Conservation (phyloP, 2,329 filamentous ascomycete species). For the Didymellaceae sp. region DNA sequence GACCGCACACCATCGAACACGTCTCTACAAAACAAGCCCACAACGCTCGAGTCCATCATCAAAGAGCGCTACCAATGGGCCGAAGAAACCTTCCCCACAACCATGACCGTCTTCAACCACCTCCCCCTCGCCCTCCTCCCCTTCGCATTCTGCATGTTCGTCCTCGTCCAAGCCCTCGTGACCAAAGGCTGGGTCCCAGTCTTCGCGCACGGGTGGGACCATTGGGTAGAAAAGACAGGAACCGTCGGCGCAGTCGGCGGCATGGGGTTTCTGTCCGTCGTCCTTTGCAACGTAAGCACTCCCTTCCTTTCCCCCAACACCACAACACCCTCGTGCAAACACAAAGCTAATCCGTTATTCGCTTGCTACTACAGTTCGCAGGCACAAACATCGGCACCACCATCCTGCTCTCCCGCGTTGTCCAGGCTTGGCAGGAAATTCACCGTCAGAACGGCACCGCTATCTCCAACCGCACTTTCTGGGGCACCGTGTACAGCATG, state of each 20-base stretch:
- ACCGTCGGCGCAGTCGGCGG: slow-evolving; percentile 72
- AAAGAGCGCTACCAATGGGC: slow-evolving; percentile 61
- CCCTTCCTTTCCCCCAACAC: too few species aligned
- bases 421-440: slow-evolving; percentile 72
- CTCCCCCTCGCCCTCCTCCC: slow-evolving; percentile 72
- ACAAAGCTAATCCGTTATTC: not conserved
- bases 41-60: slow-evolving; percentile 62
- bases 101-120: slow-evolving; percentile 68
- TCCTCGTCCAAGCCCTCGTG: slow-evolving; percentile 74
- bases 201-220: slow-evolving; percentile 75
- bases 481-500: slow-evolving; percentile 77
- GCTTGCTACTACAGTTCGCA: slow-evolving; percentile 71
- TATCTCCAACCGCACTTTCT: slow-evolving; percentile 71
- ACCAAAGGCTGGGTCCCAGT: slow-evolving; percentile 77
- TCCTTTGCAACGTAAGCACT: slow-evolving; percentile 72
- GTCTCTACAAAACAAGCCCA: slow-evolving; percentile 16
- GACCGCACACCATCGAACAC: not conserved
- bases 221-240: slow-evolving; percentile 73
- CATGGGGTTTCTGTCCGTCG: slow-evolving; percentile 74
- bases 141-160: slow-evolving; percentile 76
- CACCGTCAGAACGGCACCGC: slow-evolving; percentile 54
- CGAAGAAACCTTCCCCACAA: slow-evolving; percentile 74
- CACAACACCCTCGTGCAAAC: not conserved
- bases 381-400: slow-evolving; percentile 80
- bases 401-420: slow-evolving; percentile 73